These are phyloP conservation scores for Sporothrix humicola DNA, from an alignment of 2,329 filamentous ascomycete genomes.

Conservation along the genomic window DNA sequence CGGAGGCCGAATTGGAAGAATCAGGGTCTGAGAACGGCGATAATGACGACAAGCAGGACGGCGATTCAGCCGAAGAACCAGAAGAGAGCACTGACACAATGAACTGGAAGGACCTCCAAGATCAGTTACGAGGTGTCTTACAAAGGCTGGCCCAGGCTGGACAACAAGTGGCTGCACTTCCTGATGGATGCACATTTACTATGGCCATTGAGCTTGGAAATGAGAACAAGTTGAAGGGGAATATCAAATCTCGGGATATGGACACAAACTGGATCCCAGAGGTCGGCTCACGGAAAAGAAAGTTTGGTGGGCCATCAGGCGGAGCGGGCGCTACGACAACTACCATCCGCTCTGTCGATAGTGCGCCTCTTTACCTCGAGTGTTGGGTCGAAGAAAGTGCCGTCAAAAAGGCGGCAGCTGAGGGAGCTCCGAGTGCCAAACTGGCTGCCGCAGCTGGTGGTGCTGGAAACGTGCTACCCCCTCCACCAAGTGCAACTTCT, in stretches of 20 bases:
- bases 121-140: constrained; percentile 73
- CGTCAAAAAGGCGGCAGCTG: constrained; percentile 19
- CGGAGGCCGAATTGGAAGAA: constrained; percentile 32
- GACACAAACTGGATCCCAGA: constrained; percentile 31
- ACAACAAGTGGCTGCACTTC: constrained; percentile 62
- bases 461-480: neutral
- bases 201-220: constrained; percentile 71
- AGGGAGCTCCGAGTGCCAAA: neutral
- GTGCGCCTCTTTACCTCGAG: constrained; percentile 68
- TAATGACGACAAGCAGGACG: constrained; percentile 2
- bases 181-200: constrained; percentile 72
- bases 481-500: constrained; percentile 6
- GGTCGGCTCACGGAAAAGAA: neutral
- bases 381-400: constrained; percentile 68
- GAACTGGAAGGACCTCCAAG: constrained; percentile 67
- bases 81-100: constrained; percentile 41
- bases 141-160: constrained; percentile 65
- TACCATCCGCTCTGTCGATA: constrained; percentile 59
- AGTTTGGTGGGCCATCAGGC: neutral
- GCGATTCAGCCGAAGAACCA: neutral
- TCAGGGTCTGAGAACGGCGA: constrained; percentile 1
- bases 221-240: neutral
- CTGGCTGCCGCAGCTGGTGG: neutral
- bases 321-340: constrained; percentile 47
- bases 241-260: neutral